These are phyloP conservation scores for Scalesia atractyloides DNA, from an alignment of 129 eudicot genomes.

Conservation along the genomic window DNA sequence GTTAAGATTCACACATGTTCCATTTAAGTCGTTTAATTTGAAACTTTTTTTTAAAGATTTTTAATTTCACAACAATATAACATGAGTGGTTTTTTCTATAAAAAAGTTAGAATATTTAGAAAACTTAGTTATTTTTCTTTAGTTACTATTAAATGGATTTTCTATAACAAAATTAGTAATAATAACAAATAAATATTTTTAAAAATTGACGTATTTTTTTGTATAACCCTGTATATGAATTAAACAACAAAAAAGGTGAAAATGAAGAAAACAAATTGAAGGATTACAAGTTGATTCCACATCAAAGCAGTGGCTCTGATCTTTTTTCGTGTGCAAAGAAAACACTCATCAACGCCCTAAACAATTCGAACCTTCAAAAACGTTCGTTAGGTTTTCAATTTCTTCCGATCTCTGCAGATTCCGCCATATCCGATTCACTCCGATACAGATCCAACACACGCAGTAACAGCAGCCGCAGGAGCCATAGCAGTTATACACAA, in stretches of 20 bases:
- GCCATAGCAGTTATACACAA: conserved; percentile 22
- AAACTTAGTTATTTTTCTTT: no score
- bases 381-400: conserved; percentile 20
- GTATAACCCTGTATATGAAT: no score
- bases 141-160: no score
- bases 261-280: not conserved
- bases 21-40: no score
- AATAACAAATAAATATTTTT: no score
- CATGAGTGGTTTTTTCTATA: no score
- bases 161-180: no score
- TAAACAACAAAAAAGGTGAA: not conserved
- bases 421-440: conserved; percentile 14
- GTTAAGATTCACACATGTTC: no score
- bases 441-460: not conserved
- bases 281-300: not conserved
- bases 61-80: no score
- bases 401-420: conserved; percentile 25
- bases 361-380: conserved; percentile 20
- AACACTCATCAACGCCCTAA: not conserved
- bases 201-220: no score
- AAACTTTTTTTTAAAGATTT: no score
- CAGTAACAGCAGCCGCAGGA: conserved; percentile 1
- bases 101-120: no score
- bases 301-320: not conserved
- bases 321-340: not conserved